These are phyloP conservation scores for Cercospora janseana DNA, from an alignment of 2,329 filamentous ascomycete species.

Conservation along the genomic window DNA sequence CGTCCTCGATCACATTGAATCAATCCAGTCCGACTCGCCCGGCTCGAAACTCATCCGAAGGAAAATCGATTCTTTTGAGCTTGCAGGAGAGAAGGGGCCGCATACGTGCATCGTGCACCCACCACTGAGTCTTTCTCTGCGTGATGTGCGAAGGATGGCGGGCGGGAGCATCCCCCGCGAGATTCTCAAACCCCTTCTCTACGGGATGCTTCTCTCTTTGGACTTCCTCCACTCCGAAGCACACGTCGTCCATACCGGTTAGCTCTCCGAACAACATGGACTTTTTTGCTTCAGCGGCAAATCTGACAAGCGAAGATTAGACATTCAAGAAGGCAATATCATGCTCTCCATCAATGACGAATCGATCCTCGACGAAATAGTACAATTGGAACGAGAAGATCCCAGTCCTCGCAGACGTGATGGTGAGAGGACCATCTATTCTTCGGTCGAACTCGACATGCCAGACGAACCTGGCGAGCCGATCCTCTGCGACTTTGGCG, in stretches of 20 bases:
- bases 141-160: background rate
- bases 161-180: background rate
- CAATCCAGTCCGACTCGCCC: background rate
- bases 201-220: background rate
- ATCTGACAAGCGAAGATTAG: background rate
- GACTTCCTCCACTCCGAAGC: constrained; percentile 6
- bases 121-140: background rate
- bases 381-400: background rate
- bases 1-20: background rate
- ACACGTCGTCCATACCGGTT: constrained; percentile 1
- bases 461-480: background rate
- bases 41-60: background rate
- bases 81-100: background rate
- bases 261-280: background rate
- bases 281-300: too few species aligned
- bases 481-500: constrained; percentile 6
- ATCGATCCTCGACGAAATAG: background rate
- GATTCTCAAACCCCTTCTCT: background rate
- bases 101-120: background rate
- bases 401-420: background rate
- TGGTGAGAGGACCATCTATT: background rate
- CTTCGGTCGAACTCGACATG: background rate
- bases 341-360: constrained; percentile 7
- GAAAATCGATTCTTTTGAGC: background rate
- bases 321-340: constrained; percentile 10